phyloP scores from a whole-genome alignment of 2,329 filamentous ascomycete genomes.

The Akanthomyces lecanii region DNA sequence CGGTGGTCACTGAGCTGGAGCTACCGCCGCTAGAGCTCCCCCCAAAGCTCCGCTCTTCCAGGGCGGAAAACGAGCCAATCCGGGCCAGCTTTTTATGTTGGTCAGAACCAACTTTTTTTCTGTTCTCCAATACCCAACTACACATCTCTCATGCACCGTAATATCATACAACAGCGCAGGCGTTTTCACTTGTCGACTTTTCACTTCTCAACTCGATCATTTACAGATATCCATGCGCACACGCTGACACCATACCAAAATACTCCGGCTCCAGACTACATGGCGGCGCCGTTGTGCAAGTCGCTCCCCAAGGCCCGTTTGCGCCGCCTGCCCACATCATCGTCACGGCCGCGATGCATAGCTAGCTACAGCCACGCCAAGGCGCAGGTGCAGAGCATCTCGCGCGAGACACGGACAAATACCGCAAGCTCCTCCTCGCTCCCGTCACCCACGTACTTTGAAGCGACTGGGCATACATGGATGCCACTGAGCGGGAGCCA shows the following conservation, averaged over 20 bases:
- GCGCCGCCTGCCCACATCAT: neutral
- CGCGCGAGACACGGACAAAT: neutral
- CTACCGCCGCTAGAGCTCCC: neutral
- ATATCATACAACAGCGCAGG: neutral
- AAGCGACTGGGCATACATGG: slow-evolving; percentile 29
- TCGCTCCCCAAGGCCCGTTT: slow-evolving; percentile 9
- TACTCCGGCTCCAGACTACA: neutral
- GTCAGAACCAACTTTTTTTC: neutral
- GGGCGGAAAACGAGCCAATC: slow-evolving; percentile 10
- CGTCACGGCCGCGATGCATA: slow-evolving; percentile 22
- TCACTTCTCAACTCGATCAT: neutral
- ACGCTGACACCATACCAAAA: neutral
- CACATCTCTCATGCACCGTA: too few relatives aligned
- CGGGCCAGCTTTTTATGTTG: neutral
- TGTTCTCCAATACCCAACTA: too few relatives aligned
- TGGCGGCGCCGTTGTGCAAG: neutral
- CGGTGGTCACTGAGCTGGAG: neutral
- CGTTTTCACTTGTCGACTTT: neutral
- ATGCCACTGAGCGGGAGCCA: slow-evolving; percentile 26
- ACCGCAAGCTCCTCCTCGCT: slow-evolving; percentile 2
- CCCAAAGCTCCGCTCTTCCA: neutral
- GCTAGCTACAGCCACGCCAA: slow-evolving; percentile 29
- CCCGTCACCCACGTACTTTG: slow-evolving; percentile 29
- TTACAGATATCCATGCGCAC: neutral
- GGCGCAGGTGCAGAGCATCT: slow-evolving; percentile 27